Conservation (phyloP, 1,284 basidiomycete species). For the Trichosporon sp. region DNA sequence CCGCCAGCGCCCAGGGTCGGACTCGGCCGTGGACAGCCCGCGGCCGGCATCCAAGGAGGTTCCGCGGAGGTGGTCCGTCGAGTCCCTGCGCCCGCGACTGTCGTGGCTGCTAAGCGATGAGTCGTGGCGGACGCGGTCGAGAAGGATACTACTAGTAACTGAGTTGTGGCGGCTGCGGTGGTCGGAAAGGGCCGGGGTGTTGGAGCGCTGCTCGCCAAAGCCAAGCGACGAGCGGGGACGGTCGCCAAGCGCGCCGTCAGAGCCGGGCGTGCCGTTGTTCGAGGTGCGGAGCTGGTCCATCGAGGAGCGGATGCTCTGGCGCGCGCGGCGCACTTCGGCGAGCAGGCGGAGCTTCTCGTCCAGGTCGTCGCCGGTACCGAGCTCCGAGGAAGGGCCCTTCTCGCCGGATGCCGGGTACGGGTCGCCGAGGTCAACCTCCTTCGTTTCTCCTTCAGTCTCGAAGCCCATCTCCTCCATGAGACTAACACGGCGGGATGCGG, state of each 20-base stretch:
- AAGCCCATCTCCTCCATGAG: slow-evolving; percentile 15
- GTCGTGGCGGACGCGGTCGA: neutral
- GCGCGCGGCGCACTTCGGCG: slow-evolving; percentile 42
- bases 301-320: slow-evolving; percentile 37
- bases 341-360: slow-evolving; percentile 39
- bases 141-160: slow-evolving; percentile 1
- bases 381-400: neutral
- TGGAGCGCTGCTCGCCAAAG: neutral
- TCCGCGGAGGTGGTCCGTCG: neutral
- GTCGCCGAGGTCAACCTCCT: slow-evolving; percentile 1
- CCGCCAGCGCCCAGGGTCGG: neutral
- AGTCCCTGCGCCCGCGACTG: neutral
- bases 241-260: neutral
- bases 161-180: slow-evolving; percentile 12
- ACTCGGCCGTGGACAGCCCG: neutral
- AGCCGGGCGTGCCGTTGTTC: neutral
- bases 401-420: neutral
- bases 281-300: slow-evolving; percentile 35
- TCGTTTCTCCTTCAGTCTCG: neutral
- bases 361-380: slow-evolving; percentile 29
- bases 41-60: neutral
- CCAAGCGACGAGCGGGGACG: neutral
- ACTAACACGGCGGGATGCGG: slow-evolving; percentile 17
- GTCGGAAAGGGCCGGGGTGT: neutral
- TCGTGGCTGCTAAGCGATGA: slow-evolving; percentile 3